phyloP scores from a whole-genome alignment of 2,329 filamentous ascomycete species.

The Sphaceloma murrayae region DNA sequence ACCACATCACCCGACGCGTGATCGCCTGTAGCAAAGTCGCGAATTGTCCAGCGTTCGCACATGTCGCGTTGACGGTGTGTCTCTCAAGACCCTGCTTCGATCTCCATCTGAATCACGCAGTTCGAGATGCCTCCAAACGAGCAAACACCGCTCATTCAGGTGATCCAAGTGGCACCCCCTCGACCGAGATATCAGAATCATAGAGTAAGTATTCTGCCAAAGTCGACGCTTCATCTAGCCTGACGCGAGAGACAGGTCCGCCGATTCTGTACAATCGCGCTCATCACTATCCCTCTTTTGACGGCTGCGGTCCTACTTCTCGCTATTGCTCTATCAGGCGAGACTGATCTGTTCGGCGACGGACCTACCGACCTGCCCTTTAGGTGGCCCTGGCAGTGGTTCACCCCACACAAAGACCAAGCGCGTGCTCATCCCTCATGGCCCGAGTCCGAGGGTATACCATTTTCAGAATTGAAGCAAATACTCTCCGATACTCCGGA shows the following conservation, averaged over 20 bases:
- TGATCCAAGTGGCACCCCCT: constrained; percentile 43
- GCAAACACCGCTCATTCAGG: constrained; percentile 57
- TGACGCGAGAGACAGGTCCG: constrained; percentile 36
- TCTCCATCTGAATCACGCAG: neutral
- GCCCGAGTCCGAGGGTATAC: constrained; percentile 39
- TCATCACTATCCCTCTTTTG: constrained; percentile 31
- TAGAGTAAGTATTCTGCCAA: constrained; percentile 28
- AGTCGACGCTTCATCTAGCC: neutral
- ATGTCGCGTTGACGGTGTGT: neutral
- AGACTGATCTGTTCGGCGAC: constrained; percentile 28
- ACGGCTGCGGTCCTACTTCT: constrained; percentile 32
- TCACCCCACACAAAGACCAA: constrained; percentile 16
- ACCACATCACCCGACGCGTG: too few relatives aligned
- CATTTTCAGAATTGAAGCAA: constrained; percentile 46
- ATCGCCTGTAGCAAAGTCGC: neutral
- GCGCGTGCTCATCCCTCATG: constrained; percentile 27
- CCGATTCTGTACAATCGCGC: constrained; percentile 55
- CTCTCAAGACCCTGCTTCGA: too few relatives aligned
- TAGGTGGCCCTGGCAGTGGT: constrained; percentile 13
- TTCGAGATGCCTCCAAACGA: constrained; percentile 42
- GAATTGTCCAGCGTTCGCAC: neutral
- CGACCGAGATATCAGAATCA: constrained; percentile 41
- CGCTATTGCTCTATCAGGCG: constrained; percentile 31
- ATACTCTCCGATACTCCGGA: constrained; percentile 47
- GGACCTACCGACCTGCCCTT: constrained; percentile 15